Evolutionary conservation across 2,329 filamentous ascomycete genomes (phyloP).

Genomic region (Phialemoniopsis sp.): DNA sequence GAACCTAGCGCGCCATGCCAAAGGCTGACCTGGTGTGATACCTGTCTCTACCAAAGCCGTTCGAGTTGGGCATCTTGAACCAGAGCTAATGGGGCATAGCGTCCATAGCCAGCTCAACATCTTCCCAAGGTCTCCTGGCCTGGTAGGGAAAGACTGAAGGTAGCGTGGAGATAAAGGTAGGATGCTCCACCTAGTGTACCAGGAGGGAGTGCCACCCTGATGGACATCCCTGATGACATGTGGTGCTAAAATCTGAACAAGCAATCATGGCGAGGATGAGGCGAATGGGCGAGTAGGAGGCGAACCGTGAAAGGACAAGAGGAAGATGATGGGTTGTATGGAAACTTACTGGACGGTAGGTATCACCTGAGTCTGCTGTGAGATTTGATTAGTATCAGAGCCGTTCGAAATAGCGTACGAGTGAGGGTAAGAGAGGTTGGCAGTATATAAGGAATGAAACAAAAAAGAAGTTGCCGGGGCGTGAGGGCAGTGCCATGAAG

Average conservation of each 20-base stretch:
- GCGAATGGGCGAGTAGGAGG: background rate
- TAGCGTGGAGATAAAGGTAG: too few species aligned
- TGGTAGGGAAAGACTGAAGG: too few species aligned
- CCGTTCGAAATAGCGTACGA: too few species aligned
- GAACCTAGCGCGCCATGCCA: too few species aligned
- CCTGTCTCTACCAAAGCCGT: background rate
- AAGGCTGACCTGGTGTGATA: too few species aligned
- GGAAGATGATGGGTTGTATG: slow-evolving; percentile 3
- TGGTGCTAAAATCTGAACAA: too few species aligned
- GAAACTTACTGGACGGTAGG: slow-evolving; percentile 54
- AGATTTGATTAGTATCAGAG: slow-evolving; percentile 5
- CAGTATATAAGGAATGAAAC: slow-evolving; percentile 13
- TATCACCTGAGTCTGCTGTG: slow-evolving; percentile 57
- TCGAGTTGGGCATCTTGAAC: background rate
- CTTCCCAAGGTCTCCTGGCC: background rate
- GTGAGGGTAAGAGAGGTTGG: background rate
- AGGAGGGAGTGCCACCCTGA: too few species aligned
- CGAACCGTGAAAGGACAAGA: background rate
- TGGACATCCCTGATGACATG: too few species aligned
- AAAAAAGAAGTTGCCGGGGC: slow-evolving; percentile 9
- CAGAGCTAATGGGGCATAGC: background rate
- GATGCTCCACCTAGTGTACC: too few species aligned
- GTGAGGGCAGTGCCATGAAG: background rate
- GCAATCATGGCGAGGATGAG: background rate
- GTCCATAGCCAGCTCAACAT: background rate